Percentiles rank a stretch among this genome's conserved stretches.
These are phyloP conservation scores for Primulina tabacum DNA, from an alignment of 257 asterid species.

Conservation along the genomic window DNA sequence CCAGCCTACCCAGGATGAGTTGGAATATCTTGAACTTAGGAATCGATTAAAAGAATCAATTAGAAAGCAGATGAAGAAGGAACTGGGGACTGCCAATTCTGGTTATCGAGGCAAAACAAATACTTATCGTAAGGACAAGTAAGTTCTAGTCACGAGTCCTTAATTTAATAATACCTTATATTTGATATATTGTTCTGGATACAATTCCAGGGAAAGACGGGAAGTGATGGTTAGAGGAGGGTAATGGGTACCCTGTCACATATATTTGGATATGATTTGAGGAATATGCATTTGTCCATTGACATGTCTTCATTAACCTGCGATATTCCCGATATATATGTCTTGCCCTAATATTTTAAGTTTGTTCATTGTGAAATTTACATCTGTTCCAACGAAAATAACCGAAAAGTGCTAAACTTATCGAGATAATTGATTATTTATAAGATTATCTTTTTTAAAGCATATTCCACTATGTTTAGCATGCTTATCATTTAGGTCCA, in stretches of 20 bases:
- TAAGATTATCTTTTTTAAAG: background rate
- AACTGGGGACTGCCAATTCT: conserved; percentile 45
- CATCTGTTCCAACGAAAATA: background rate
- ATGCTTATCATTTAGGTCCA: background rate
- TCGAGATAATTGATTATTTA: background rate
- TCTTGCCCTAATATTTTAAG: background rate
- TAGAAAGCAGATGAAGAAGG: conserved; percentile 70
- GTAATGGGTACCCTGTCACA: background rate
- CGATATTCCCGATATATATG: background rate
- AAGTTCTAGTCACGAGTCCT: conserved; percentile 30
- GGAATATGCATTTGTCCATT: background rate
- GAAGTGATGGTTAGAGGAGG: background rate
- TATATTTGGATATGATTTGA: background rate
- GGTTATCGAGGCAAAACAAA: conserved; percentile 43
- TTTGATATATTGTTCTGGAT: background rate
- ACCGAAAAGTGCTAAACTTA: background rate
- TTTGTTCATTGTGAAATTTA: background rate
- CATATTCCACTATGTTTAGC: background rate
- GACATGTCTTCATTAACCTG: background rate
- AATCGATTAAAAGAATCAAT: conserved; percentile 59
- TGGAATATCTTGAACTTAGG: conserved; percentile 72
- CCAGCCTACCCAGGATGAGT: conserved; percentile 65
- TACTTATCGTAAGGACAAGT: conserved; percentile 54
- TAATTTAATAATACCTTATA: conserved; percentile 3
- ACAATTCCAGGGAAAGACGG: background rate